Evolutionary conservation across 2,329 filamentous ascomycete genomes (phyloP), one percentile per base, ranked within the genome.

Genomic region (Leptographium procerum): DNA sequence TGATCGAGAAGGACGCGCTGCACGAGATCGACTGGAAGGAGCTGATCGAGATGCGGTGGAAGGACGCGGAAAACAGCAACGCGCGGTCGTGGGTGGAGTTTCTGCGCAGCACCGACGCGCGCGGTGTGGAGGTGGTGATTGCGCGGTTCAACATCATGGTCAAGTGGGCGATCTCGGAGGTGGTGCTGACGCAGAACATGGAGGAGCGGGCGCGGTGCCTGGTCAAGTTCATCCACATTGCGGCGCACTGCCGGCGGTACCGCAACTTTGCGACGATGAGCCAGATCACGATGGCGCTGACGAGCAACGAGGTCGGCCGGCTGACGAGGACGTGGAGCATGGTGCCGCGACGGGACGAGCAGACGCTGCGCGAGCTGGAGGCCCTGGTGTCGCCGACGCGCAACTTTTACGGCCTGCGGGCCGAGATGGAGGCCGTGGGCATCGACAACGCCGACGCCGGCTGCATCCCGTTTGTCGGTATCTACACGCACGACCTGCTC

Each of bases 11-110:
- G 69, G 89, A 92, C 67, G 89, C 88, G 1, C 75, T 94, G 26
- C 88, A 90, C 64, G 89, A 92, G 69, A 88, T 94, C 62, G 88
- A 92, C 71, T 94, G 89, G 89, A 90, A 88, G 68, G 89, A 94
- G 64, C 76, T 94, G 14, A 88, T 92, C 57, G 87, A 91, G 57
- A 86, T 94, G 78, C 83, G 83, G 55, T 92, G 89, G 88, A 89
- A 88, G 68, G 83, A 90, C 64, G 75, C 79, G 22, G 78, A 81
- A 19, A 81, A 80, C 53, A 83, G 79, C 55, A 77, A 85, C 61
- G 81, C 84, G 40, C 81, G 84, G 57, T 89, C 90, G 26, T 94
- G 89, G 89, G 88, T 92, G 13, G 85, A 89, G 50, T 92, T 91
- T 67, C 75, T 92, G 47, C 83, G 85, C 56, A 84, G 85, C 55